Percentiles rank a stretch among this genome's conserved stretches.
Conservation (phyloP, 495 filamentous ascomycete genomes). For the Pyronema domesticum region DNA sequence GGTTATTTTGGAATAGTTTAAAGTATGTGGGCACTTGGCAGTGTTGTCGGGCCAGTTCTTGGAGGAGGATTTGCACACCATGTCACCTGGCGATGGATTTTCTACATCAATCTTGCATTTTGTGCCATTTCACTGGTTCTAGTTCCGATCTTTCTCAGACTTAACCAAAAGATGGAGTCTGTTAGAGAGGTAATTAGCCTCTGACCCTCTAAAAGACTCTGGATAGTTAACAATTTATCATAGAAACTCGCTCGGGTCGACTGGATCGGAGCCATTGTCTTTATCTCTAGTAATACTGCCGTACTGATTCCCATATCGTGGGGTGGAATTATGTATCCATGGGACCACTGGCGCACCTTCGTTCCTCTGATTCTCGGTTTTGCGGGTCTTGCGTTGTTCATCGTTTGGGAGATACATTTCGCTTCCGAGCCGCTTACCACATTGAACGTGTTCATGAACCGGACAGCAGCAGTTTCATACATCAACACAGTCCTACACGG, state of each 20-base stretch:
- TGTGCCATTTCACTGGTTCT: slow-evolving; percentile 27
- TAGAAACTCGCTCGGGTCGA: slow-evolving; percentile 38
- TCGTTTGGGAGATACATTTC: slow-evolving; percentile 33
- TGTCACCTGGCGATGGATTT: slow-evolving; percentile 42
- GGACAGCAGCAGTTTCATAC: slow-evolving; percentile 26
- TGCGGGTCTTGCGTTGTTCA: slow-evolving; percentile 28
- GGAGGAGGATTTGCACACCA: slow-evolving; percentile 51
- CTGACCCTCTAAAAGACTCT: background rate
- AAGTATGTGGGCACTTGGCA: slow-evolving; percentile 46
- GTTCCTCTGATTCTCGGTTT: slow-evolving; percentile 39
- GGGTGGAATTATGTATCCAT: slow-evolving; percentile 37
- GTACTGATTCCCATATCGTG: slow-evolving; percentile 44
- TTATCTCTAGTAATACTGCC: slow-evolving; percentile 30
- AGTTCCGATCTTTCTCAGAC: slow-evolving; percentile 28
- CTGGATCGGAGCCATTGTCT: slow-evolving; percentile 41
- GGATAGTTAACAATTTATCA: background rate
- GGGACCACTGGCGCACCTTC: slow-evolving; percentile 36
- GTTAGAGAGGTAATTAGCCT: background rate
- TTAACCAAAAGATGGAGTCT: slow-evolving; percentile 15
- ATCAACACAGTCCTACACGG: slow-evolving; percentile 36
- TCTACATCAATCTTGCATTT: slow-evolving; percentile 31
- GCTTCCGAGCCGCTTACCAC: slow-evolving; percentile 32
- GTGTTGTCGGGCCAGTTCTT: slow-evolving; percentile 47
- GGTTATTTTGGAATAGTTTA: slow-evolving; percentile 29
- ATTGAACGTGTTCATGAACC: slow-evolving; percentile 28